Evolutionary conservation across 2,329 filamentous ascomycete species (phyloP), one percentile per base, ranked within the genome.

Genomic region (Trichoderma sp.): DNA sequence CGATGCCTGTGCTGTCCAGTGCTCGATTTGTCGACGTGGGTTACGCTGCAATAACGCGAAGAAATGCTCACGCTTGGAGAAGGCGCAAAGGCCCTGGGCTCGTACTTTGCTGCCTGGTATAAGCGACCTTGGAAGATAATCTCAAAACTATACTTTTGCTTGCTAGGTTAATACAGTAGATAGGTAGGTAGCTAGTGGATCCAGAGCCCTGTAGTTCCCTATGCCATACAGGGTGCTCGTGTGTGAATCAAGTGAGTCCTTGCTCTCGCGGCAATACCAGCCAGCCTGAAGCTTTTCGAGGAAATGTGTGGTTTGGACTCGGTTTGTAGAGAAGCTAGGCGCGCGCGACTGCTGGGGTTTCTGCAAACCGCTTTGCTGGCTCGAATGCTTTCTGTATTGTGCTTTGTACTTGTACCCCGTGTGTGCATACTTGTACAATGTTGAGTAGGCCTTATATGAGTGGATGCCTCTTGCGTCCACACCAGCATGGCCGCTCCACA

Each of bases 11-110:
- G 63, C 19, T 27, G 10, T 21, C 31, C 19, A 40, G 21, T 35
- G 37, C 49, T 40, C 40, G 10, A 29, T 33, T 33, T 47, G 27
- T 35, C n/a, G 40, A 31, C 29, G 29, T 33, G 40, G 40, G 59
- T 11, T 61, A 14, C 35, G 60, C 60, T 53, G 35, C 31, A 29
- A 27, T 33, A 29, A 21, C n/a, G 35, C 35, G 35, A 49, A 58
- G 56, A 13, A 37, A 43, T 43, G n/a, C 29, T 47, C 37, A 57
- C 49, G 63, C 63, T 35, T 56, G 29, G 62, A 58, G 53, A 66
- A 31, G 63, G 62, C 62, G 62, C 52, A 55, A n/a, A 57, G 16
- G 37, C 24, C 56, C 49, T 40, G 11, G 16, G 7, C 33, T 35
- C 27, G 16, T 31, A 24, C 33, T 31, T 43, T 35, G 61, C 31